Percentiles rank a stretch among this genome's conserved stretches.
Conservation (phyloP, 116 monocot genomes). For the Iris pallida region DNA sequence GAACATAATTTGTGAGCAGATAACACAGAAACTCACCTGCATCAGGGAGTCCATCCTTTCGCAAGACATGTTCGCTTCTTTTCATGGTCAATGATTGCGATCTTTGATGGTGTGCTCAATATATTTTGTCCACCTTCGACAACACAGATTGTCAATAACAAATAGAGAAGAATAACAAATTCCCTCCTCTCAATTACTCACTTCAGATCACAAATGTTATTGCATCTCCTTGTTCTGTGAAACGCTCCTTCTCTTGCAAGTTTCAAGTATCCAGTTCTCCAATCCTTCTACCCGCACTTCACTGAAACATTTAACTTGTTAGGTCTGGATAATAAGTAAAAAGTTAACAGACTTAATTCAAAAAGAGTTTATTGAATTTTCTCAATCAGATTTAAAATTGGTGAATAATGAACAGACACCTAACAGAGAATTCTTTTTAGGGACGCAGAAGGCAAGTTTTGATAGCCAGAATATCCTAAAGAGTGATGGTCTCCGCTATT, state of each 20-base stretch:
- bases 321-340: background rate
- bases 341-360: background rate
- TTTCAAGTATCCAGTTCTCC: constrained; percentile 93
- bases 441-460: too few species aligned
- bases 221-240: constrained; percentile 94
- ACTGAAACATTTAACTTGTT: constrained; percentile 47
- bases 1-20: background rate
- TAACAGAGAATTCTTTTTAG: too few species aligned
- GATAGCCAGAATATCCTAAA: too few species aligned
- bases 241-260: constrained; percentile 54
- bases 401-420: too few species aligned
- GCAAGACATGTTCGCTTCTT: constrained; percentile 76
- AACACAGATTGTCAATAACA: background rate
- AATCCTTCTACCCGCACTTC: constrained; percentile 94
- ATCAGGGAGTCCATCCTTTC: constrained; percentile 88
- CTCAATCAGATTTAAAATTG: too few species aligned
- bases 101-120: constrained; percentile 79
- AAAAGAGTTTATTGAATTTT: background rate
- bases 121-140: constrained; percentile 70
- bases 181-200: constrained; percentile 22
- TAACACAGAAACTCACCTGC: constrained; percentile 40
- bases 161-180: constrained; percentile 1
- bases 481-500: too few species aligned
- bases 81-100: constrained; percentile 87
- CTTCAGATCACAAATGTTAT: constrained; percentile 91